Conservation (phyloP, 768 basidiomycete genomes). For the Lactarius evosmus region DNA sequence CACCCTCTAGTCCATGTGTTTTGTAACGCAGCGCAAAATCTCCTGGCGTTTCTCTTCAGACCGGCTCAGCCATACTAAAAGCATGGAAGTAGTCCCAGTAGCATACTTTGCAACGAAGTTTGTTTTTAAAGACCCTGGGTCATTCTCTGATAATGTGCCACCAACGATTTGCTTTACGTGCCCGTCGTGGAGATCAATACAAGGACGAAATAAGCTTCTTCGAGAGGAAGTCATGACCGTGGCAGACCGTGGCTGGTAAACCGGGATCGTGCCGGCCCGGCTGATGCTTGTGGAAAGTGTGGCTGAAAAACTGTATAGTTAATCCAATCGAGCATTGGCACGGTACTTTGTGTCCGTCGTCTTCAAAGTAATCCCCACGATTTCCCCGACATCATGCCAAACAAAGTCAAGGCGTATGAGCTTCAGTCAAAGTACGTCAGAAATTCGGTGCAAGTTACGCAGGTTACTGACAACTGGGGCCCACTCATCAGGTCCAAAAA, state of each 20-base stretch:
- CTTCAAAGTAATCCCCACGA: slow-evolving; percentile 38
- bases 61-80: slow-evolving; percentile 21
- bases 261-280: not conserved
- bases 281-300: slow-evolving; percentile 36
- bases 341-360: slow-evolving; percentile 32
- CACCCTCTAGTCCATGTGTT: slow-evolving; percentile 66
- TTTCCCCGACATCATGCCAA: slow-evolving; percentile 60
- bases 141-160: slow-evolving; percentile 75
- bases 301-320: slow-evolving; percentile 46
- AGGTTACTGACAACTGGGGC: not conserved
- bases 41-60: slow-evolving; percentile 64
- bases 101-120: slow-evolving; percentile 89
- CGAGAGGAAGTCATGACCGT: slow-evolving; percentile 23
- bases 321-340: slow-evolving; percentile 34
- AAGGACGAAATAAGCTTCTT: slow-evolving; percentile 73
- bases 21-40: slow-evolving; percentile 81
- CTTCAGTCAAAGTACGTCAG: slow-evolving; percentile 87
- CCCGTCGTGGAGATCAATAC: slow-evolving; percentile 95
- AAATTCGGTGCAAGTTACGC: not conserved
- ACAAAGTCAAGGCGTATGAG: slow-evolving; percentile 94
- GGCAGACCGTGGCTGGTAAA: not conserved
- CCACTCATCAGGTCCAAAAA: slow-evolving; percentile 73
- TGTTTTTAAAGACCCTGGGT: slow-evolving; percentile 62
- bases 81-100: not conserved
- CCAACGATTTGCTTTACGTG: slow-evolving; percentile 98